A percentile compares a stretch with the other conserved stretches of the same genome.
Conservation (phyloP, 768 basidiomycete genomes). For the Tricholoma flavovirens region DNA sequence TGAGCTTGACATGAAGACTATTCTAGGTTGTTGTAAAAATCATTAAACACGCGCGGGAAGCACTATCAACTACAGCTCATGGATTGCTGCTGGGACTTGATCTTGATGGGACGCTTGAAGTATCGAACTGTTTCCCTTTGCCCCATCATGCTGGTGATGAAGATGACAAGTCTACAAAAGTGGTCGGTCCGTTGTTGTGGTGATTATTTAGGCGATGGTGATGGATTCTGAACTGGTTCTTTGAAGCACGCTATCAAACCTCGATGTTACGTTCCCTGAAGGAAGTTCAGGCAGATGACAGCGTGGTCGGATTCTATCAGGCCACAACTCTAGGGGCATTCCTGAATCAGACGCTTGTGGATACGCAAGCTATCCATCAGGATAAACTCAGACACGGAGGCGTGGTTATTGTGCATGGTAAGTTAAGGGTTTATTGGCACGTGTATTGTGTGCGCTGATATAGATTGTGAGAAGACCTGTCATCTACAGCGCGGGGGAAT, state of each 20-base stretch:
- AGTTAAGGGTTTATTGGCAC: conserved; percentile 14
- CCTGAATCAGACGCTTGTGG: conserved; percentile 73
- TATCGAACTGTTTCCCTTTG: conserved; percentile 86
- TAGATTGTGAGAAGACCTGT: conserved; percentile 42
- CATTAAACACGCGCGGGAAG: conserved; percentile 85
- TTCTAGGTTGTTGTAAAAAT: conserved; percentile 87
- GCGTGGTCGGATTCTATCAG: conserved; percentile 92
- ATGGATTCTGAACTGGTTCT: conserved; percentile 6
- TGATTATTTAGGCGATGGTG: conserved; percentile 3
- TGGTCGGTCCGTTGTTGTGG: conserved; percentile 49
- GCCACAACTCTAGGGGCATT: conserved; percentile 82
- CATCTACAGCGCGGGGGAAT: conserved; percentile 75
- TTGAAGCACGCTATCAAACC: conserved; percentile 70
- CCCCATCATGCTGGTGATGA: conserved; percentile 70
- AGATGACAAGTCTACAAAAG: conserved; percentile 76
- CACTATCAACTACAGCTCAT: conserved; percentile 64
- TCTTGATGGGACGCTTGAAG: conserved; percentile 84
- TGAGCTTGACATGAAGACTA: not conserved
- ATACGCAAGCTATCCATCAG: conserved; percentile 81
- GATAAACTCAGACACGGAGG: conserved; percentile 84
- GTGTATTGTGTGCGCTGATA: not conserved
- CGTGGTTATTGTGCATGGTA: conserved; percentile 80
- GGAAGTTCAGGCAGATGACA: conserved; percentile 89
- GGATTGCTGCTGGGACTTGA: conserved; percentile 89
- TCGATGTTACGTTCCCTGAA: conserved; percentile 84